A percentile compares a stretch with the other conserved stretches of the same genome.
Conservation (phyloP, 495 filamentous ascomycete species). For the Corynascus novoguineensis region DNA sequence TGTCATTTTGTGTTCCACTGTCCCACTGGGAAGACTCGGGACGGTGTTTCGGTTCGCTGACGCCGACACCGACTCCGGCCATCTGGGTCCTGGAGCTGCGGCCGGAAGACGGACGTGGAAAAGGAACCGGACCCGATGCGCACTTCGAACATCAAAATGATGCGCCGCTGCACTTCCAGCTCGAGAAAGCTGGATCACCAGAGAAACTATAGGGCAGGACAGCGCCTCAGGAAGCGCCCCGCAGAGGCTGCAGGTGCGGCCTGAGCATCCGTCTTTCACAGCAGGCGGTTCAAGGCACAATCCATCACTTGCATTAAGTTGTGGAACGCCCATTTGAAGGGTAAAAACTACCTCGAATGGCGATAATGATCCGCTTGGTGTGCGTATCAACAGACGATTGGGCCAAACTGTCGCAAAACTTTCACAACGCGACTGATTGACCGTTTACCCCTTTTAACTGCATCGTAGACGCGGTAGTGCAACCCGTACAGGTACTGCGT, state of each 20-base stretch:
- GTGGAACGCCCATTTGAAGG: too few species aligned
- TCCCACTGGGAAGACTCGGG: neutral
- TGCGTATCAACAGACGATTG: neutral
- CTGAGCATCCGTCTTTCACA: constrained; percentile 20
- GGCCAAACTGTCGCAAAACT: neutral
- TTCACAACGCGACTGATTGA: neutral
- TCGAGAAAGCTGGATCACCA: neutral
- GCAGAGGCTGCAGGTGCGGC: constrained; percentile 6
- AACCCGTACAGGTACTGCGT: too few species aligned
- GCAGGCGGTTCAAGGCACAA: too few species aligned
- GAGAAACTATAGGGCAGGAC: constrained; percentile 4
- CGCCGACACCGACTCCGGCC: constrained; percentile 7
- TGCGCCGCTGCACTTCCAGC: neutral
- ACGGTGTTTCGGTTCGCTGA: neutral
- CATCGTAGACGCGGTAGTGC: too few species aligned
- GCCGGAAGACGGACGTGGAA: neutral
- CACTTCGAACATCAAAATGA: neutral
- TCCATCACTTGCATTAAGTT: too few species aligned
- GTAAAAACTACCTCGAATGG: too few species aligned
- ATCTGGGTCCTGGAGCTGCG: constrained; percentile 5
- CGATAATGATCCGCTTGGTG: neutral
- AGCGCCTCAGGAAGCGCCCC: constrained; percentile 1
- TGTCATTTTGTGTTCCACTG: neutral
- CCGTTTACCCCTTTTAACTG: neutral
- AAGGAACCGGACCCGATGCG: neutral